These are phyloP conservation scores for Pseudogymnoascus sp. DNA, from an alignment of 2,329 filamentous ascomycete species.

Conservation along the genomic window DNA sequence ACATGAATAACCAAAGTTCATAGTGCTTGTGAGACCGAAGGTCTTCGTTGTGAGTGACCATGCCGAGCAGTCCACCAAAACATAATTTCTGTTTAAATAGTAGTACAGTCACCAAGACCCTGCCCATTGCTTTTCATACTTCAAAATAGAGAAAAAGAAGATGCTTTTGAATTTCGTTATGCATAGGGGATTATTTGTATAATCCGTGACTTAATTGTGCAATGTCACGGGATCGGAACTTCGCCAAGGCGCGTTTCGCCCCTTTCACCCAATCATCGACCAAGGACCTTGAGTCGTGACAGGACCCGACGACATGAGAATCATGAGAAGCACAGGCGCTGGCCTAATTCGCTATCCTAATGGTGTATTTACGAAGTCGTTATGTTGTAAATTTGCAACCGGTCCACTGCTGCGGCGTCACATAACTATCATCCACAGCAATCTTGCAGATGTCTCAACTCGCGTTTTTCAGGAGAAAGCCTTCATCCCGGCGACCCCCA, in stretches of 20 bases:
- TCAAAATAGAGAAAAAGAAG: not conserved
- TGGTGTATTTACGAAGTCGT: not conserved
- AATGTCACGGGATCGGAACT: not conserved
- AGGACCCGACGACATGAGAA: not conserved
- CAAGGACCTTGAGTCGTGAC: not conserved
- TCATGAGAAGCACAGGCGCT: not conserved
- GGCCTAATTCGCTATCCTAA: not conserved
- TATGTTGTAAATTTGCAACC: not conserved
- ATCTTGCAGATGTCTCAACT: constrained; percentile 28
- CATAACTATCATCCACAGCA: constrained; percentile 11
- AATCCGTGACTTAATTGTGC: constrained; percentile 1
- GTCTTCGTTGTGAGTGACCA: not conserved
- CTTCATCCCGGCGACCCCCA: constrained; percentile 47
- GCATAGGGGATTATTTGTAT: not conserved
- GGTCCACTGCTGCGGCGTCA: not conserved
- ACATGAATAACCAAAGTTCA: not conserved
- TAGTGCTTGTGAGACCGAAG: not conserved
- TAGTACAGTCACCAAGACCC: not conserved
- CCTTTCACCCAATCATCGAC: not conserved
- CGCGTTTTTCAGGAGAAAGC: constrained; percentile 47
- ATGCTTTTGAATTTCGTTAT: not conserved
- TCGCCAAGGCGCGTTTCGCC: not conserved
- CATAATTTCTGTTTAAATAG: not conserved
- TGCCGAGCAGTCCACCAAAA: not conserved
- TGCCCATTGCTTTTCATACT: not conserved